Evolutionary conservation across 2,329 filamentous ascomycete genomes (phyloP).

Genomic region (Pseudodiploospora longispora): DNA sequence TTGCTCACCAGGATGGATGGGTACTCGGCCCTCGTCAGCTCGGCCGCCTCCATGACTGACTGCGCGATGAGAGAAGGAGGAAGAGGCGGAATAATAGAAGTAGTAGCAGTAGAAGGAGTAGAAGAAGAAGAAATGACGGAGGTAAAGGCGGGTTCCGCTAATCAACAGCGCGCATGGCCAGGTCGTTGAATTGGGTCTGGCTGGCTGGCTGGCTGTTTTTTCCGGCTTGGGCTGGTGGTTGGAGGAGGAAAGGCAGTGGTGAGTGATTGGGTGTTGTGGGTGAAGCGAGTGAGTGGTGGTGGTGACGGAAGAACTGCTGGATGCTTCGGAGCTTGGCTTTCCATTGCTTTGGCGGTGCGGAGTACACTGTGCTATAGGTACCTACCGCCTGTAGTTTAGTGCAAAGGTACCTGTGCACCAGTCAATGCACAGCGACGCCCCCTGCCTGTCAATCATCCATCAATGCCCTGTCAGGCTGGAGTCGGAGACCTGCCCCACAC

Average conservation of each 20-base stretch:
- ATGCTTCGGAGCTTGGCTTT: too few species aligned
- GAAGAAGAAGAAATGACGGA: neutral
- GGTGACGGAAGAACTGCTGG: conserved; percentile 1
- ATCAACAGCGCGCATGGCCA: conserved; percentile 14
- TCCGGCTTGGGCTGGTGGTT: too few species aligned
- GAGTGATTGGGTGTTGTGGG: neutral
- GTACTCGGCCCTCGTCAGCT: conserved; percentile 81
- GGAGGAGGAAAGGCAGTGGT: too few species aligned
- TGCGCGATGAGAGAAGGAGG: neutral
- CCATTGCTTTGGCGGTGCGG: too few species aligned
- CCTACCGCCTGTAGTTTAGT: too few species aligned
- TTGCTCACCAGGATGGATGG: conserved; percentile 81
- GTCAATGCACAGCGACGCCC: too few species aligned
- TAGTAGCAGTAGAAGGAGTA: neutral
- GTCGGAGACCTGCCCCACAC: too few species aligned
- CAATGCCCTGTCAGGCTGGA: too few species aligned
- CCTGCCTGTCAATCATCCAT: too few species aligned
- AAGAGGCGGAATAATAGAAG: neutral
- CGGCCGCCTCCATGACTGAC: conserved; percentile 38
- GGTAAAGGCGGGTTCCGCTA: neutral
- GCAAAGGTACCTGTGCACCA: too few species aligned
- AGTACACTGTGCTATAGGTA: too few species aligned
- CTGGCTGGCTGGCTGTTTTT: neutral
- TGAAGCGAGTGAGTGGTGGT: conserved; percentile 1
- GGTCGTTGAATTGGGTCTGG: conserved; percentile 1